Evolutionary conservation across 345 rosid species (phyloP).

Genomic region (Citrus sinensis): DNA sequence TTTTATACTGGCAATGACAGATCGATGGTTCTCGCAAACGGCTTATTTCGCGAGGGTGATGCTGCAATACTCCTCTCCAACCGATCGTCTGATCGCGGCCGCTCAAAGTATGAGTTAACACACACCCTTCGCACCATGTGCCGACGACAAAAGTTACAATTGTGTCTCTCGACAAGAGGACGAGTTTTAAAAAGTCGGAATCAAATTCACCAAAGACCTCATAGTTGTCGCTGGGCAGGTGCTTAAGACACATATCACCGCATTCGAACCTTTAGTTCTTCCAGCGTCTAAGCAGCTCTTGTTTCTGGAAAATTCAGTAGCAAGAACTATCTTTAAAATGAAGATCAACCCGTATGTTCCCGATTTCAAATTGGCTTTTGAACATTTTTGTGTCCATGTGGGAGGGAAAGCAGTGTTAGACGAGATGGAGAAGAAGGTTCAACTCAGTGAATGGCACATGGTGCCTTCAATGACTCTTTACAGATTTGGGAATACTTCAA

Average conservation of each 20-base stretch:
- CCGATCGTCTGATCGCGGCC: slow-evolving; percentile 27
- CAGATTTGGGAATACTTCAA: slow-evolving; percentile 53
- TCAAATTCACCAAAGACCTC: slow-evolving; percentile 54
- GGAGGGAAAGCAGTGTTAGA: slow-evolving; percentile 62
- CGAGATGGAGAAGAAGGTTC: slow-evolving; percentile 59
- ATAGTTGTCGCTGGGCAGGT: slow-evolving; percentile 59
- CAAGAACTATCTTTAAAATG: slow-evolving; percentile 38
- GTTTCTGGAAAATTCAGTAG: slow-evolving; percentile 32
- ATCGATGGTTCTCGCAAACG: slow-evolving; percentile 53
- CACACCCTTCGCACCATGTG: slow-evolving; percentile 53
- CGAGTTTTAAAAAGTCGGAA: slow-evolving; percentile 28
- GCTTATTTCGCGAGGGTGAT: slow-evolving; percentile 50
- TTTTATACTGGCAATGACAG: slow-evolving; percentile 48
- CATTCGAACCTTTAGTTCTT: slow-evolving; percentile 59
- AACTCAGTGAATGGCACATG: slow-evolving; percentile 56
- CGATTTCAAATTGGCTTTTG: slow-evolving; percentile 64
- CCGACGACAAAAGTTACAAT: slow-evolving; percentile 43
- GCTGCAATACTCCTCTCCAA: slow-evolving; percentile 59
- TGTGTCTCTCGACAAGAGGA: slow-evolving; percentile 59
- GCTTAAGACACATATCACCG: slow-evolving; percentile 55
- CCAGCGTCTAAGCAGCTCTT: slow-evolving; percentile 54
- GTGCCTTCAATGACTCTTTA: slow-evolving; percentile 81
- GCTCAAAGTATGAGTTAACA: slow-evolving; percentile 47
- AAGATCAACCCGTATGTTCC: slow-evolving; percentile 54
- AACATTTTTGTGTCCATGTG: slow-evolving; percentile 74